phyloP scores from a whole-genome alignment of 2,329 filamentous ascomycete genomes.

The Orbilia ellipsospora region DNA sequence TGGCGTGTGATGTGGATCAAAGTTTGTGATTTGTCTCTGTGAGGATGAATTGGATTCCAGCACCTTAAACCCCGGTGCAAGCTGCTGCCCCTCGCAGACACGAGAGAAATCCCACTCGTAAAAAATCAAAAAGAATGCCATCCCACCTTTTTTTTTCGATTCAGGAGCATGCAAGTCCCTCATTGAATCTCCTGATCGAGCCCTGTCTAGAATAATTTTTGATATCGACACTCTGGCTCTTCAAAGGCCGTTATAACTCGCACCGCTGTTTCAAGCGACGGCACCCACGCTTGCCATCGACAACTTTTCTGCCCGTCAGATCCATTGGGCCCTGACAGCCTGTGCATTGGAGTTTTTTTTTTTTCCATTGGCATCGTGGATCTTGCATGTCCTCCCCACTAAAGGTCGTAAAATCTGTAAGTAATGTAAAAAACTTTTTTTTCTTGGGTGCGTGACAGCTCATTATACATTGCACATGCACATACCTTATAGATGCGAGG shows the following conservation, averaged over 20 bases:
- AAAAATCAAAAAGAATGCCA: conserved; percentile 17
- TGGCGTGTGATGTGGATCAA: conserved; percentile 56
- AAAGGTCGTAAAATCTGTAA: conserved; percentile 34
- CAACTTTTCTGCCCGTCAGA: conserved; percentile 16
- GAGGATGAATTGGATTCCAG: conserved; percentile 52
- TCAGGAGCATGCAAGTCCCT: conserved; percentile 16
- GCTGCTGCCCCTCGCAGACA: conserved; percentile 37
- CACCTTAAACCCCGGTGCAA: conserved; percentile 36
- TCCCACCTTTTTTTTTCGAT: conserved; percentile 41
- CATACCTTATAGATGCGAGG: conserved; percentile 39
- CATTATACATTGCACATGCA: conserved; percentile 52
- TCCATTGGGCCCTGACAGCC: neutral
- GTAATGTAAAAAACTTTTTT: conserved; percentile 25
- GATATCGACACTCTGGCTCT: conserved; percentile 43
- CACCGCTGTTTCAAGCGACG: conserved; percentile 35
- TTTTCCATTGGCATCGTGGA: conserved; percentile 47
- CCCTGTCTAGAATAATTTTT: conserved; percentile 7
- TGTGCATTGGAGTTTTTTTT: conserved; percentile 5
- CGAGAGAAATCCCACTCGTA: conserved; percentile 26
- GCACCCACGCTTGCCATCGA: conserved; percentile 29
- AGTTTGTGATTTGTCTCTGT: conserved; percentile 55
- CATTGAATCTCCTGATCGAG: conserved; percentile 47
- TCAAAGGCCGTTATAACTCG: conserved; percentile 29
- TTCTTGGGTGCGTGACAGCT: conserved; percentile 47
- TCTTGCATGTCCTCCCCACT: conserved; percentile 29